These are phyloP conservation scores for Lactarius evosmus DNA, from an alignment of 768 basidiomycete species.

Conservation along the genomic window DNA sequence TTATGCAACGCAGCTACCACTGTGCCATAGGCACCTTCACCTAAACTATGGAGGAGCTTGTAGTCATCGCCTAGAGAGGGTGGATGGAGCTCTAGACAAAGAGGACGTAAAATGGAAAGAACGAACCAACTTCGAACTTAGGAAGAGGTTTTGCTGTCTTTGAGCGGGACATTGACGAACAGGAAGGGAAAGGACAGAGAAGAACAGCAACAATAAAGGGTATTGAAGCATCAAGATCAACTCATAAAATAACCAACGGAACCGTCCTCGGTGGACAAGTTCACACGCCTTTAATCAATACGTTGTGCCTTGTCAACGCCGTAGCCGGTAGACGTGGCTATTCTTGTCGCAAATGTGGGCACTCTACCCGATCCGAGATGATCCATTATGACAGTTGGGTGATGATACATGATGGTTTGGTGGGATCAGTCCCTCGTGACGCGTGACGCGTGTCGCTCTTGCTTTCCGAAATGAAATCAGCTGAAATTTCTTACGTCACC, in stretches of 20 bases:
- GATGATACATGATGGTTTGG: neutral
- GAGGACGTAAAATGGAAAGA: neutral
- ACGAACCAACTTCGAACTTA: slow-evolving; percentile 67
- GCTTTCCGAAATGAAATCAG: neutral
- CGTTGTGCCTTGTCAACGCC: neutral
- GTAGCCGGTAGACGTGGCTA: slow-evolving; percentile 1
- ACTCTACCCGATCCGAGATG: neutral
- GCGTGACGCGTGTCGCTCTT: neutral
- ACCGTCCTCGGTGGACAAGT: slow-evolving; percentile 1
- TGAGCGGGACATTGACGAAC: slow-evolving; percentile 21
- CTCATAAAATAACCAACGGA: neutral
- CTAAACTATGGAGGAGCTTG: slow-evolving; percentile 68
- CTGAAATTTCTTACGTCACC: neutral
- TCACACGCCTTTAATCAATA: slow-evolving; percentile 8
- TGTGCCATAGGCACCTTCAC: slow-evolving; percentile 87
- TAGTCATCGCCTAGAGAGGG: slow-evolving; percentile 59
- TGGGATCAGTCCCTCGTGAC: neutral
- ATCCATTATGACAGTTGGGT: slow-evolving; percentile 1
- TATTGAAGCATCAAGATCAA: neutral
- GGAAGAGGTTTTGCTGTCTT: slow-evolving; percentile 64
- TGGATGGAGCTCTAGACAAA: slow-evolving; percentile 2
- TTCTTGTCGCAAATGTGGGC: neutral
- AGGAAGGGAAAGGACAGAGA: neutral
- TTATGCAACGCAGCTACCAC: slow-evolving; percentile 86
- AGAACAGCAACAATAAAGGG: slow-evolving; percentile 24